Evolutionary conservation across 495 filamentous ascomycete genomes (phyloP).

Genomic region (Aspergillus biplanus): DNA sequence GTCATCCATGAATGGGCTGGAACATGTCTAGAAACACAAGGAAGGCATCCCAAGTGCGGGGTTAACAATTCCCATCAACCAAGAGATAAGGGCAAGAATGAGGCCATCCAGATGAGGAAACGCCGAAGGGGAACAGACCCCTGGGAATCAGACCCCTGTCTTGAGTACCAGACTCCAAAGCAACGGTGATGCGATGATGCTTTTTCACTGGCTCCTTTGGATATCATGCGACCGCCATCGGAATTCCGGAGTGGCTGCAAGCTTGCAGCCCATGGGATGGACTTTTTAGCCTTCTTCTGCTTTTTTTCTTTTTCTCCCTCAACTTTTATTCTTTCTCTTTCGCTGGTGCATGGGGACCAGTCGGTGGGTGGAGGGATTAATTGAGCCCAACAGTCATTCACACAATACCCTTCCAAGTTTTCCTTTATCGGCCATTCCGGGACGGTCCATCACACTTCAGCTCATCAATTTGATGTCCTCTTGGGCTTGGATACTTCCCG

Average conservation of each 20-base stretch:
- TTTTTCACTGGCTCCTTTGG: background rate
- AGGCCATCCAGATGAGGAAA: background rate
- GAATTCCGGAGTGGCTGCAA: background rate
- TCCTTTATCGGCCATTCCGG: background rate
- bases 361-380: background rate
- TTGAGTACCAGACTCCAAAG: background rate
- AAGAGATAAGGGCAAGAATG: background rate
- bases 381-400: background rate
- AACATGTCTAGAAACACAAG: constrained; percentile 7
- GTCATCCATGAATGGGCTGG: background rate
- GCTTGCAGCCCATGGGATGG: no score
- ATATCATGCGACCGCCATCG: constrained; percentile 2
- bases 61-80: background rate
- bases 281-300: background rate
- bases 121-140: background rate
- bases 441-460: background rate
- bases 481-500: no score
- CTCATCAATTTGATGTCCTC: no score
- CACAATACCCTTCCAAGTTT: background rate
- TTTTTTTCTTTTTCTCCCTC: background rate
- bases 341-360: background rate
- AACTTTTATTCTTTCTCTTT: constrained; percentile 11
- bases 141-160: background rate
- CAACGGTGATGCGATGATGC: background rate
- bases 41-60: constrained; percentile 9